Base-by-base conservation (phyloP, 2,329 filamentous ascomycete genomes). In the Trematosphaeria pertusa region DNA sequence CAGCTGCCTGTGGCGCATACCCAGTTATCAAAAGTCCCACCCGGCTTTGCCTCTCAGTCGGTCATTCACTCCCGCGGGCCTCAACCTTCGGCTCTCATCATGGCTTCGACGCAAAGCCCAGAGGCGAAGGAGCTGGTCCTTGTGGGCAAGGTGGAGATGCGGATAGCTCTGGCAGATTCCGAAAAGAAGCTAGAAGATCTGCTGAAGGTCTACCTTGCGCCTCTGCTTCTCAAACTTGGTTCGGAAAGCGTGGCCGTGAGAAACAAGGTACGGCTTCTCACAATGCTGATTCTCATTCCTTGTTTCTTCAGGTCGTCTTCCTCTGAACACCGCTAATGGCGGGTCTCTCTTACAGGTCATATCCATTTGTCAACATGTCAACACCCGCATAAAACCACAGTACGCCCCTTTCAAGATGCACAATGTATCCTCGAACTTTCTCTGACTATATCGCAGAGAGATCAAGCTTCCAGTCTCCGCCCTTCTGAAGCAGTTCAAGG, bases 401-500 rank as follows among this genome's bases (percentile, higher is more conserved):
- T 78, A 78, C 46, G 73, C 62, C 41, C 20, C n/a, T 38, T 42
- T 10, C 33, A 12, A 4, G 33, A 50, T 17, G 11, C 32, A 40
- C 20, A 17, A 3, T 22, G 7, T 26, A 4, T 34, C 11, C 12
- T 3, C 2, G 11, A 8, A 2, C 26, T 12, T 30, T 24, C 18
- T 42, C 61, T 65, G 40, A 66, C 47, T 24, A 15, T 17, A 18
- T 5, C 4, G 3, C 34, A 75, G 72, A 50, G 78, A 80, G 7
- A 85, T 97, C 54, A 80, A 92, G 43, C 78, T 99, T 5, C 94
- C 94, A 0, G 91, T 97, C 10, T 82, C 84, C n/a, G 84, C 86
- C 12, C 79, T 99, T 14, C 73, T 97, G 43, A 87, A 91, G 59
- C 94, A 97, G 70, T 97, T 96, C 79, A 96, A 95, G 71, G 84